Evolutionary conservation across 768 basidiomycete species (phyloP), one percentile per base, ranked within the genome.

Genomic region (Termitomyces sp.): DNA sequence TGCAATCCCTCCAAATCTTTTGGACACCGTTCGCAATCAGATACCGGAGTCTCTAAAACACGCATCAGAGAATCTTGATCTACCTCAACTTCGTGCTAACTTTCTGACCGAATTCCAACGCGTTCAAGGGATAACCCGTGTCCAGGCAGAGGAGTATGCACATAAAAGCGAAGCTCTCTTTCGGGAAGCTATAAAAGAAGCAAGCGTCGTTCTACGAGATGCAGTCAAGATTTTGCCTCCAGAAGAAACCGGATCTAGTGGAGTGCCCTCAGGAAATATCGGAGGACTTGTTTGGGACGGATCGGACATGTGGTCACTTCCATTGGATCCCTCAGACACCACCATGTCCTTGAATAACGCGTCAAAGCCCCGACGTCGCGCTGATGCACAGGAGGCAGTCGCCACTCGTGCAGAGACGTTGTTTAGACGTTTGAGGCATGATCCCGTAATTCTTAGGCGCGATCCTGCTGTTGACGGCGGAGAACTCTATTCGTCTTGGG

Each of bases 191-290:
- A 80, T 91, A 65, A 88, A 85, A 66, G 91, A 92, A 66, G 89
- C 91, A 7, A 82, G 90, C 58, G 93, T 90, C 62, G 87, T 88
- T 16, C 75, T 95, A 11, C 85, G 81, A 54, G 95, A 98, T 52
- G 93, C 92, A 12, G 93, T 98, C 66, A 95, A 95, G 70, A 89
- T 97, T 53, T 78, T 98, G 15, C 95, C 95, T 0, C 95, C 95
- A 1, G 87, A 89, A 39, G 81, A 81, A 46, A 59, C 47, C 31
- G 59, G 39, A 30, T 20, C 27, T 4, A 20, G 27, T 20, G 37
- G 52, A 42, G 52, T n/a, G 37, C n/a, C 18, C 7, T 30, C 39
- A 30, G 39, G 68, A 24, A 64, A 61, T 33, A 67, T 66, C 34
- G 58, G 63, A 30, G 82, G 80, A 4, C 67, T 87, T 30, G 63